Base-by-base conservation (phyloP, 177 flowering plant genomes). In the Vitis hybrid region DNA sequence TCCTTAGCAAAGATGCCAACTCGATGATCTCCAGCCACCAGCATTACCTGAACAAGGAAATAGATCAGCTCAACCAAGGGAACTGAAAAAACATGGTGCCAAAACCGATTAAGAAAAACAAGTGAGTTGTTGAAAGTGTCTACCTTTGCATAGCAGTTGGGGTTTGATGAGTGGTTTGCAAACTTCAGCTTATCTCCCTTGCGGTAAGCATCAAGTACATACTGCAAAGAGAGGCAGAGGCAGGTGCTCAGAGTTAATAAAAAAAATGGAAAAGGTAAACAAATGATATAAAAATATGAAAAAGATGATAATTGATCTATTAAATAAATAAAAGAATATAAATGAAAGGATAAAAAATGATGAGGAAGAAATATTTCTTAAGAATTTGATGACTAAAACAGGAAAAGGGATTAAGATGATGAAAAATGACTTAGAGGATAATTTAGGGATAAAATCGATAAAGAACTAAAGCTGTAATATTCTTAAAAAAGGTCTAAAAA, bases 1-100 rank as follows among this genome's bases (percentile, higher is more conserved):
- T 96, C 97, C 65, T 89, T 91, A 14, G 99, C 98, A 72, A 84
- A 96, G n/a, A 96, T 96, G 56, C 99, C 99, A 50, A 96, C 99
- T 51, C 97, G 83, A 70, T 96, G 98, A 84, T 96, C 99, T 67
- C 99, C 98, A 3, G 97, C 97, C 19, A 94, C 99, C 77, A 92
- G 73, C 91, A 94, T 90, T 20, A 96, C 97, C 99, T 96, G 84
- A 51, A 60, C 19, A 63, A 72, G 66, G 52, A 52, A 66, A 71
- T 15, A 49, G 68, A 8, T 64, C 31, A 68, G 55, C 3, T 58
- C 7, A 57, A 62, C 51, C 53, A 59, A 74, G 11, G 12, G 26
- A 70, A 67, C 22, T n/a, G 50, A n/a, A 29, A 57, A 18, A 57
- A 18, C 22, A 13, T 26, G 1, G 7, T 3, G 26, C 14, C 51